Evolutionary conservation across 1,284 basidiomycete genomes (phyloP), one percentile per base, ranked within the genome.

Genomic region (Puccinia polysora): DNA sequence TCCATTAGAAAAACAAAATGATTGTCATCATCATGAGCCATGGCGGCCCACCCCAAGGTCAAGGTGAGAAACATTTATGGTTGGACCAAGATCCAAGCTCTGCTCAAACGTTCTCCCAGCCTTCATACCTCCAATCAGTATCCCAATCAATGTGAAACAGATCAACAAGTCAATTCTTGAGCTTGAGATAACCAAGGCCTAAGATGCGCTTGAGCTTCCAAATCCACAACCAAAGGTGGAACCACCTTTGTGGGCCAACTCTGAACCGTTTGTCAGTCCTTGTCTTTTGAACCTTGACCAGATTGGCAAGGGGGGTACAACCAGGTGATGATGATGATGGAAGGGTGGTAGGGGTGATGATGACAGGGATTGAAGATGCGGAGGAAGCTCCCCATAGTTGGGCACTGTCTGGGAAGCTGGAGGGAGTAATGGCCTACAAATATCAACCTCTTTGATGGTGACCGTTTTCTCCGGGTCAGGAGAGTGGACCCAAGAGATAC

Each of bases 91-190:
- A n/a, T n/a, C n/a, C n/a, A n/a, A 25, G 18, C 28, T 55, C 15
- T 45, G 10, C 23, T 68, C 38, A 68, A 47, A 47, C 65, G 40
- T 69, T 63, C 63, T 63, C 68, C 68, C 68, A 71, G 50, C 68
- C 59, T 59, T 69, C 55, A 52, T 69, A 69, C 23, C 45, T 43
- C 30, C 45, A 12, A n/a, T 59, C 30, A 20, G 34, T 23, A 62
- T 71, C 59, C 68, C 68, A 71, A 62, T 63, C 59, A 23, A 71
- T 34, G 63, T 53, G 49, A 55, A 71, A 71, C 14, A 69, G 23
- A 40, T 59, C 34, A 12, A 59, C 53, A 34, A 71, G 25, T 45
- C 45, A 62, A n/a, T 36, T 32, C 28, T 50, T 34, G 4, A 53
- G 8, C 1, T 47, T 15, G 1, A 52, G 30, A 4, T 50, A 62